Percentiles rank a stretch among this genome's conserved stretches.
phyloP scores from a whole-genome alignment of 2,329 filamentous ascomycete species.

The Colletotrichum lupini region DNA sequence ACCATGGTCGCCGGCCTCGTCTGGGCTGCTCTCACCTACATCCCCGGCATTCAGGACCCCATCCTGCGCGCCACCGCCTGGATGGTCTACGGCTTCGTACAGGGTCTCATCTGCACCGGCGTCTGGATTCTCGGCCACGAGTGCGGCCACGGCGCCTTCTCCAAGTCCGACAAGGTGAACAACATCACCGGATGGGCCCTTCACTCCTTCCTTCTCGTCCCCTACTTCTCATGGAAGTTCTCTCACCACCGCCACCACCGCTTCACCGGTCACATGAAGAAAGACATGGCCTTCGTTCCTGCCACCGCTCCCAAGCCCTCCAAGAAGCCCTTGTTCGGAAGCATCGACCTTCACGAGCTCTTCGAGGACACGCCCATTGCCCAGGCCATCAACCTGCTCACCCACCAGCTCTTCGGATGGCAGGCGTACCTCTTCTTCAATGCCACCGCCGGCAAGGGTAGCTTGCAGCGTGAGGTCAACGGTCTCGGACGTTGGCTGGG shows the following conservation, averaged over 20 bases:
- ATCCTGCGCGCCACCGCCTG: constrained; percentile 60
- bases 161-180: constrained; percentile 66
- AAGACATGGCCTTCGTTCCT: constrained; percentile 74
- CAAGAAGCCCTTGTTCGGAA: constrained; percentile 46
- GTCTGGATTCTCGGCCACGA: constrained; percentile 80
- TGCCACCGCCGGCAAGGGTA: constrained; percentile 59
- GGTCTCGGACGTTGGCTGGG: constrained; percentile 51
- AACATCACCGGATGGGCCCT: constrained; percentile 70
- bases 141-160: constrained; percentile 77
- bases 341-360: constrained; percentile 61
- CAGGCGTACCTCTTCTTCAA: constrained; percentile 73
- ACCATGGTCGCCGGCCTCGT: constrained; percentile 59
- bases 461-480: constrained; percentile 55
- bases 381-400: constrained; percentile 63
- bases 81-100: constrained; percentile 69
- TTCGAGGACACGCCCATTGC: constrained; percentile 73
- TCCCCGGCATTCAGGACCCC: constrained; percentile 59
- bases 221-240: constrained; percentile 80
- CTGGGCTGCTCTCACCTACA: constrained; percentile 64
- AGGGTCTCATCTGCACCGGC: constrained; percentile 74
- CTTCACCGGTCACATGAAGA: constrained; percentile 74
- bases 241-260: constrained; percentile 77
- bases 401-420: constrained; percentile 74
- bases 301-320: constrained; percentile 52
- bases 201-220: constrained; percentile 75